These are phyloP conservation scores for Puccinia horiana DNA, from an alignment of 1,284 basidiomycete species.

Conservation along the genomic window DNA sequence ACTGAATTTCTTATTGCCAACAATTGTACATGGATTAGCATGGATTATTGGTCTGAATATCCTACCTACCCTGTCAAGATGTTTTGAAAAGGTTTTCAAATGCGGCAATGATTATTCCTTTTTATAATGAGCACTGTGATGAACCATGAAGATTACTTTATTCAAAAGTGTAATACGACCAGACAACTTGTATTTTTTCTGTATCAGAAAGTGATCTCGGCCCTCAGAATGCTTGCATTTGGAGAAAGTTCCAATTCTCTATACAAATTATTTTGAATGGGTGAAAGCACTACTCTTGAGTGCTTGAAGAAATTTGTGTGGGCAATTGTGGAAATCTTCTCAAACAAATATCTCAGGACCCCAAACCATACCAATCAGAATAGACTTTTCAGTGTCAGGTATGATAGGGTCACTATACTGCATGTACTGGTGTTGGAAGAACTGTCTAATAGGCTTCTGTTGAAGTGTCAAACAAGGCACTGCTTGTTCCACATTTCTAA, in stretches of 20 bases:
- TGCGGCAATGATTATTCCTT: not conserved
- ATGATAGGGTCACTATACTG: constrained; percentile 19
- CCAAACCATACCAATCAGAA: not conserved
- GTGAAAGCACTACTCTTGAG: constrained; percentile 6
- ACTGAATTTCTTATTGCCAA: not conserved
- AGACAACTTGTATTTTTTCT: not conserved
- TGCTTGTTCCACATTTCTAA: too few species aligned
- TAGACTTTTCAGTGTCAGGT: not conserved
- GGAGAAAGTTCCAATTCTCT: not conserved
- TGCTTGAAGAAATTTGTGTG: not conserved
- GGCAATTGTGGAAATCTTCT: not conserved
- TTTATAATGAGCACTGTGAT: not conserved
- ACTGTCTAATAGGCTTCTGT: constrained; percentile 13
- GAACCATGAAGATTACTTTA: not conserved
- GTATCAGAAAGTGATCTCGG: not conserved
- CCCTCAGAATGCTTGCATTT: constrained; percentile 16
- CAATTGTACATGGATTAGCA: not conserved
- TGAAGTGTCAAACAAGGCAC: too few species aligned
- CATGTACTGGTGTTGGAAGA: constrained; percentile 34
- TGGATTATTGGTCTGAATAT: not conserved
- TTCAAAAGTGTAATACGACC: not conserved
- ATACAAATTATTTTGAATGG: not conserved
- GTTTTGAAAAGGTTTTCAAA: too few species aligned
- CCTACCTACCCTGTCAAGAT: not conserved
- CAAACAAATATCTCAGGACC: not conserved